Conservation (phyloP, 1,139 yeast species). For the Debaryomyces nepalensis region DNA sequence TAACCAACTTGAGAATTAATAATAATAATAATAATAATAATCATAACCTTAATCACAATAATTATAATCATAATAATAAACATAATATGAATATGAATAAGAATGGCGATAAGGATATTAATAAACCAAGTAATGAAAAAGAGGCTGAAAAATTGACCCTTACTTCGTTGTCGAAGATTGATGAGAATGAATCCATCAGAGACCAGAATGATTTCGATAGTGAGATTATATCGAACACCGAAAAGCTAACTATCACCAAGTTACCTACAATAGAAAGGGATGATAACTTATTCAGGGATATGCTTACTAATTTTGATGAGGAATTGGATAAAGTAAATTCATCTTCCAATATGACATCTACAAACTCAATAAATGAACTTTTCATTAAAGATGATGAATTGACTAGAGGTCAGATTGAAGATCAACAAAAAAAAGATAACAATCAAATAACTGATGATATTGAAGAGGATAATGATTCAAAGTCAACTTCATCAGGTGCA, state of each 20-base stretch:
- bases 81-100: no score
- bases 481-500: neutral
- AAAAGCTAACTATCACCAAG: constrained; percentile 23
- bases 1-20: constrained; percentile 19
- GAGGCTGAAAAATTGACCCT: no score
- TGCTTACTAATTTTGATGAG: constrained; percentile 36
- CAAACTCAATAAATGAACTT: constrained; percentile 33
- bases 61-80: no score
- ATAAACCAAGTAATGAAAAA: no score
- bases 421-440: constrained; percentile 42
- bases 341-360: constrained; percentile 18
- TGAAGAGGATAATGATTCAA: constrained; percentile 8
- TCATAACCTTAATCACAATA: no score
- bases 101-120: no score
- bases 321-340: constrained; percentile 26
- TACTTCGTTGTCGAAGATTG: neutral
- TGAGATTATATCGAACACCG: neutral
- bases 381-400: constrained; percentile 51
- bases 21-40: constrained; percentile 1
- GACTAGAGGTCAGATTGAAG: constrained; percentile 46
- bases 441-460: constrained; percentile 20
- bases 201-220: neutral
- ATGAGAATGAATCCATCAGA: constrained; percentile 1
- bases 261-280: constrained; percentile 42
- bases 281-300: constrained; percentile 38